A percentile compares a stretch with the other conserved stretches of the same genome.
Conservation (phyloP, 768 basidiomycete genomes). For the Leccinum subgranulosum region DNA sequence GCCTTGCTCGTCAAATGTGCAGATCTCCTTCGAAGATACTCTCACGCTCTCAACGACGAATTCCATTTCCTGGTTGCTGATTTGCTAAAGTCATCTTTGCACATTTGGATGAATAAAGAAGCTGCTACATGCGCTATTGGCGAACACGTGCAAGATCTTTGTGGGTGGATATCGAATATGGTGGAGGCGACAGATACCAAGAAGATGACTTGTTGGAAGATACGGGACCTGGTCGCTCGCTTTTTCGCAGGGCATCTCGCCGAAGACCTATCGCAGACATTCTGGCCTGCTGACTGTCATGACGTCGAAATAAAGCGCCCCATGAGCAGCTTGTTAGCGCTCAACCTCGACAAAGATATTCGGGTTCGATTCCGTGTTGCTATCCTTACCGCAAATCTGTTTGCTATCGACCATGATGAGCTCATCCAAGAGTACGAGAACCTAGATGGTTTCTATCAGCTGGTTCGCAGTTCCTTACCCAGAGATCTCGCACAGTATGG, state of each 20-base stretch:
- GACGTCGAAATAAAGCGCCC: constrained; percentile 37
- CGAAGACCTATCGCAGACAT: constrained; percentile 49
- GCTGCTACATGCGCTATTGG: constrained; percentile 35
- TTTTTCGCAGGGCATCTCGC: constrained; percentile 67
- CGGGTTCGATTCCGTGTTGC: constrained; percentile 81
- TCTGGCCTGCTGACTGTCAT: constrained; percentile 41
- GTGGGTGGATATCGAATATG: constrained; percentile 49
- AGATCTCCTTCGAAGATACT: constrained; percentile 50
- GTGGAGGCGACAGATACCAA: constrained; percentile 35
- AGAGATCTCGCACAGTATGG: constrained; percentile 49
- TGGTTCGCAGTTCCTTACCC: constrained; percentile 45
- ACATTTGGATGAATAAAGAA: constrained; percentile 49
- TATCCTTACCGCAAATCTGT: constrained; percentile 53
- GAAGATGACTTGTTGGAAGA: constrained; percentile 56
- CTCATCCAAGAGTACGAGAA: constrained; percentile 30
- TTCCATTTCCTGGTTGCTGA: constrained; percentile 54
- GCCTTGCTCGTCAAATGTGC: constrained; percentile 53
- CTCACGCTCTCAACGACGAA: constrained; percentile 49
- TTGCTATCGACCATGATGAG: constrained; percentile 37
- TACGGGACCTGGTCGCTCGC: constrained; percentile 58
- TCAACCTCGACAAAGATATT: constrained; percentile 72
- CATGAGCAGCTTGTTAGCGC: constrained; percentile 43
- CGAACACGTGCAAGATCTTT: constrained; percentile 46
- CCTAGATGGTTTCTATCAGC: constrained; percentile 40
- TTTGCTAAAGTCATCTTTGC: constrained; percentile 61